phyloP scores from a whole-genome alignment of 2,329 filamentous ascomycete species.

The Scedosporium minutisporum region DNA sequence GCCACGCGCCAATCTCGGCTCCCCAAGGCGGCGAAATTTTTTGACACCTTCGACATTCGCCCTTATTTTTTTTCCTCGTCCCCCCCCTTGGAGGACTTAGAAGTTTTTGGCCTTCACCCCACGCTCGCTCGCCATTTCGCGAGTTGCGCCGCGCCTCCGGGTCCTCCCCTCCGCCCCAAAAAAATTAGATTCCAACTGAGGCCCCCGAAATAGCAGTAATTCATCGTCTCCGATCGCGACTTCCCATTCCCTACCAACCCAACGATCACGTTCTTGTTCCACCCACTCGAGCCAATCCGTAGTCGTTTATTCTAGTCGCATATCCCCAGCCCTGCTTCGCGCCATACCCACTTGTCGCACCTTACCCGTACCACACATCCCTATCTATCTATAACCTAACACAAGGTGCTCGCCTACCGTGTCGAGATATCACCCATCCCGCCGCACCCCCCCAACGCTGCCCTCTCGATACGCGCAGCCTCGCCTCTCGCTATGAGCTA shows the following conservation, averaged over 20 bases:
- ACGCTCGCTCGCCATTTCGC: constrained; percentile 1
- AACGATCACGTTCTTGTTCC: constrained; percentile 3
- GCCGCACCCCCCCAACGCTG: constrained; percentile 14
- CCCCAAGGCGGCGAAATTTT: constrained; percentile 7
- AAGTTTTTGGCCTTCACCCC: constrained; percentile 9
- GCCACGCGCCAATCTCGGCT: constrained; percentile 28
- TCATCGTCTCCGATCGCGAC: not conserved
- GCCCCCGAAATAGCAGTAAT: not conserved
- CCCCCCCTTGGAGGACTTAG: constrained; percentile 8
- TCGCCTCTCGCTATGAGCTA: constrained; percentile 28
- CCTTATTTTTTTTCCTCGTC: constrained; percentile 30
- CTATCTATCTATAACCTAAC: not conserved
- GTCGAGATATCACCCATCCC: not conserved
- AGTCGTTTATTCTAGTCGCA: constrained; percentile 7
- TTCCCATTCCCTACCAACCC: not conserved
- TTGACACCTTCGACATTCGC: constrained; percentile 24
- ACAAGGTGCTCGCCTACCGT: not conserved
- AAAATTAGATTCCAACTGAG: not conserved
- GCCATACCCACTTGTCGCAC: too few species aligned
- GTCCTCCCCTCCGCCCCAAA: not conserved
- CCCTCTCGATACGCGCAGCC: constrained; percentile 7
- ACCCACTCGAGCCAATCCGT: constrained; percentile 5
- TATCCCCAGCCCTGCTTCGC: too few species aligned
- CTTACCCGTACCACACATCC: too few species aligned
- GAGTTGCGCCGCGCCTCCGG: constrained; percentile 1